Conservation (phyloP, 2,329 filamentous ascomycete genomes). For the Colletotrichum scovillei region DNA sequence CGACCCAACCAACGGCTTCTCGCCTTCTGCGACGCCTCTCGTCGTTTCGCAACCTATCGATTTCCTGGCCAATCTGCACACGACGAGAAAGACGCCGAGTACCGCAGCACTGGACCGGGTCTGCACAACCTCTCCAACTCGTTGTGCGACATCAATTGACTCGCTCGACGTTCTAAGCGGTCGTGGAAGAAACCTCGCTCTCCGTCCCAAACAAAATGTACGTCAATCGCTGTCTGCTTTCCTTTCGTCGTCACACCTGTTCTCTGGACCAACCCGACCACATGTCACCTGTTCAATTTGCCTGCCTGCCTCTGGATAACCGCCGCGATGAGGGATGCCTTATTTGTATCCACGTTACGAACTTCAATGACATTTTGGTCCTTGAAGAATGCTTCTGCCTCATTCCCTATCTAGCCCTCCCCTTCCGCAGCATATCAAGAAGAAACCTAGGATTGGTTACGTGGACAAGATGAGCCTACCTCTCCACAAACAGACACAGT, state of each 20-base stretch:
- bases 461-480: neutral
- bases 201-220: neutral
- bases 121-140: constrained; percentile 26
- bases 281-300: neutral
- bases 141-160: constrained; percentile 9
- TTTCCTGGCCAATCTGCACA: constrained; percentile 2
- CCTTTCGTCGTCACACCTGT: neutral
- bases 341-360: neutral
- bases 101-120: constrained; percentile 30
- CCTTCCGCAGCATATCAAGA: neutral
- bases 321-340: too few species aligned
- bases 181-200: neutral
- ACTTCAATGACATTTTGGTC: neutral
- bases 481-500: neutral
- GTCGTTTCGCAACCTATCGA: constrained; percentile 22
- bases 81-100: constrained; percentile 31
- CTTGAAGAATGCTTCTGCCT: neutral
- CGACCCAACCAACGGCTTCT: constrained; percentile 33
- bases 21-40: constrained; percentile 30
- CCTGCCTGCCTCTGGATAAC: neutral
- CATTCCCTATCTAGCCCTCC: neutral
- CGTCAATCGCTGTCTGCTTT: constrained; percentile 16
- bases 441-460: neutral
- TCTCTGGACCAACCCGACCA: neutral
- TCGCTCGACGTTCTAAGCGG: neutral